Conservation (phyloP, 192 early-diverging fungal species). For the Linnemannia zychae region DNA sequence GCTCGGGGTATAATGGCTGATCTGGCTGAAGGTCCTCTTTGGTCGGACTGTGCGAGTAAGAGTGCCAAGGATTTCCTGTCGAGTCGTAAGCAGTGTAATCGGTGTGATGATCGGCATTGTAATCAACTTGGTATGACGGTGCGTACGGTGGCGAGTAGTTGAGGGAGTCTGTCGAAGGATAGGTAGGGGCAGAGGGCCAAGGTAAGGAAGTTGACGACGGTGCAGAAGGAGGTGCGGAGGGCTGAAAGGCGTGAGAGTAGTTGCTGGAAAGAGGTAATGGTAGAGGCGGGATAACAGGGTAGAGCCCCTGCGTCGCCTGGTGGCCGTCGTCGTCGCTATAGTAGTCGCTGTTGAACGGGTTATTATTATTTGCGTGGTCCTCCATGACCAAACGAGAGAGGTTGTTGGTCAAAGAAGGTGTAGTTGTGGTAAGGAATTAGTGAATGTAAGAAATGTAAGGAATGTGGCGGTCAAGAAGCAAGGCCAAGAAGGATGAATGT, state of each 20-base stretch:
- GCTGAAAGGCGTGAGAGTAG: conserved; percentile 17
- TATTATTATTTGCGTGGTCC: background rate
- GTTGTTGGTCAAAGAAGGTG: too few relatives aligned
- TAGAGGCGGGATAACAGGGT: conserved; percentile 12
- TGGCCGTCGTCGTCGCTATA: background rate
- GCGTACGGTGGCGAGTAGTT: background rate
- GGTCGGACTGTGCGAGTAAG: conserved; percentile 3
- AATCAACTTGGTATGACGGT: background rate
- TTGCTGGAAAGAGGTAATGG: conserved; percentile 4
- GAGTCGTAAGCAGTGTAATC: conserved; percentile 12
- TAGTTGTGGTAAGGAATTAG: too few relatives aligned
- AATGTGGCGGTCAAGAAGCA: background rate
- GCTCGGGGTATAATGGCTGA: background rate
- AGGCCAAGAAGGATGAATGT: too few relatives aligned
- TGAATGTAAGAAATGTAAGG: too few relatives aligned
- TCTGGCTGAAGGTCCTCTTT: conserved; percentile 21
- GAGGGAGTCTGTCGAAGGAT: background rate
- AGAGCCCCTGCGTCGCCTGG: background rate
- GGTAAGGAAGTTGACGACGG: background rate
- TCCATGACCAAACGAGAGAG: too few relatives aligned
- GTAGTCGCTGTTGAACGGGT: background rate
- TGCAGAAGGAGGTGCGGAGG: conserved; percentile 21
- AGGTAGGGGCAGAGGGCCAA: background rate
- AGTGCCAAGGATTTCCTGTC: conserved; percentile 16
- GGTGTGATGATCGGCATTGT: background rate